Evolutionary conservation across 2,329 filamentous ascomycete genomes (phyloP).

Genomic region (Paramyrothecium sp.): DNA sequence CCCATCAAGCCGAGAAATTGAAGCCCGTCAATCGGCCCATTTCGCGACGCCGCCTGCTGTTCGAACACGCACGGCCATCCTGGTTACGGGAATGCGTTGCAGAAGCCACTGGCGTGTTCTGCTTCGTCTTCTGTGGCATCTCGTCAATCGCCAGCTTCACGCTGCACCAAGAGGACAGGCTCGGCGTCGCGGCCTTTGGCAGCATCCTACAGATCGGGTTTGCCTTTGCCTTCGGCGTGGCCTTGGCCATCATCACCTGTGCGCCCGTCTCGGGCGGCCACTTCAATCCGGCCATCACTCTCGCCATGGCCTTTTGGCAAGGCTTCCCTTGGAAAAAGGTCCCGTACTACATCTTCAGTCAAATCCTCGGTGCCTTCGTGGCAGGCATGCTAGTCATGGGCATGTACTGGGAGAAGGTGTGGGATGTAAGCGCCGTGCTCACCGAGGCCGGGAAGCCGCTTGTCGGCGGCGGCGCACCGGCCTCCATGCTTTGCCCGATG

Average conservation of each 20-base stretch:
- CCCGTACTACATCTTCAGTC: slow-evolving; percentile 53
- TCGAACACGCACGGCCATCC: slow-evolving; percentile 50
- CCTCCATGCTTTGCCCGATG: slow-evolving; percentile 54
- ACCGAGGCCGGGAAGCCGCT: slow-evolving; percentile 29
- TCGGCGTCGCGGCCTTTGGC: slow-evolving; percentile 31
- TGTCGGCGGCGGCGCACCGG: slow-evolving; percentile 44
- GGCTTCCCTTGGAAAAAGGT: slow-evolving; percentile 59
- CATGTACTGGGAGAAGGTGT: slow-evolving; percentile 51
- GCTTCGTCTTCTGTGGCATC: slow-evolving; percentile 53
- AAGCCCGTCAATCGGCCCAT: slow-evolving; percentile 30
- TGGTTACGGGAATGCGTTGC: slow-evolving; percentile 55
- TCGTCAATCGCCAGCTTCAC: slow-evolving; percentile 51
- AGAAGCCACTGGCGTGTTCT: slow-evolving; percentile 57
- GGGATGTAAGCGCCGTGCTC: slow-evolving; percentile 28
- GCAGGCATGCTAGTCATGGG: slow-evolving; percentile 54
- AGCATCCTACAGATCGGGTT: slow-evolving; percentile 54
- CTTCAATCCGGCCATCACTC: slow-evolving; percentile 51
- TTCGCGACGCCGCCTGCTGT: slow-evolving; percentile 51
- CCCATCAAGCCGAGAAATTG: not conserved
- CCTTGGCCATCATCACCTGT: slow-evolving; percentile 57
- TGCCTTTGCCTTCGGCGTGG: slow-evolving; percentile 56
- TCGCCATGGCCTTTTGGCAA: slow-evolving; percentile 49
- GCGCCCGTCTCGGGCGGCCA: slow-evolving; percentile 53
- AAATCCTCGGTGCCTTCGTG: slow-evolving; percentile 55
- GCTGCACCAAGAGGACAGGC: slow-evolving; percentile 27